A percentile compares a stretch with the other conserved stretches of the same genome.
These are phyloP conservation scores for apple (Malus domestica) DNA, from an alignment of 306 rosid species.

Conservation along the genomic window ASM211411v1 NC_041804.1:6059001-6059500, in stretches of 20 bases:
- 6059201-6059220: not conserved
- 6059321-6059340: constrained; percentile 24
- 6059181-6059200: not conserved
- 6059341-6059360: constrained; percentile 40
- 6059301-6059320: constrained; percentile 24
- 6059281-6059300: constrained; percentile 8
- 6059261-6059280: constrained; percentile 12
- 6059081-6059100: not conserved
- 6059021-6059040: constrained; percentile 5
- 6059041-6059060: not conserved
- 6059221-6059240: not conserved
- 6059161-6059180: not conserved
- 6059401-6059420: constrained; percentile 18
- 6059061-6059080: not conserved
- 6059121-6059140: not conserved
- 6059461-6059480: constrained; percentile 20
- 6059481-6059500: not conserved
- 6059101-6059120: constrained; percentile 12
- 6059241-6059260: not conserved
- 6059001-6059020: constrained; percentile 7
- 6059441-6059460: constrained; percentile 31
- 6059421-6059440: constrained; percentile 37
- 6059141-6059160: not conserved
- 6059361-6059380: constrained; percentile 53
- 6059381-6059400: constrained; percentile 45